Evolutionary conservation across 164 flowering plant genomes (phyloP).

Genomic region (Aristolochia californica): DNA sequence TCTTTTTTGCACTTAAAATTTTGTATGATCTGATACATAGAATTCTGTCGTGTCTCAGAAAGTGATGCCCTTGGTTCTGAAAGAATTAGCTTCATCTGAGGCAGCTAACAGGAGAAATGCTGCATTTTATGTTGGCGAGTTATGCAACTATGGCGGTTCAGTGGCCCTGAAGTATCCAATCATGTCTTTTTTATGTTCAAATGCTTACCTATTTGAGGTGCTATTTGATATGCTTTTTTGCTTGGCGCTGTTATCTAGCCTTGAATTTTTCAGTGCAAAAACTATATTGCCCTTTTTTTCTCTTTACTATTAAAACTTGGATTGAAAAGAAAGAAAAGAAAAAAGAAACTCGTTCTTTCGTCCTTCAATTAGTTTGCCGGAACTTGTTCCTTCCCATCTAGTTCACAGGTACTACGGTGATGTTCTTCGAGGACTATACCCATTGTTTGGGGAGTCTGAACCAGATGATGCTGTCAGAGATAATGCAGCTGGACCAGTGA

Average conservation of each 20-base stretch:
- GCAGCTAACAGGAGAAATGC: constrained; percentile 96
- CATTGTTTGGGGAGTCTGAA: constrained; percentile 91
- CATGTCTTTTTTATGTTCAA: neutral
- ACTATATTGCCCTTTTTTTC: too few relatives aligned
- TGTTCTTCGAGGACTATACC: constrained; percentile 59
- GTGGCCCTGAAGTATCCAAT: constrained; percentile 57
- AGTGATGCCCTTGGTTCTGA: constrained; percentile 77
- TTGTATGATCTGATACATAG: constrained; percentile 1
- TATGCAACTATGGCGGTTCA: constrained; percentile 88
- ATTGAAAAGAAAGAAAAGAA: too few relatives aligned
- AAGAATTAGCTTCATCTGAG: constrained; percentile 74
- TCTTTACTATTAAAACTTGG: too few relatives aligned
- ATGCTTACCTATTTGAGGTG: neutral
- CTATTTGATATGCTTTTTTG: neutral
- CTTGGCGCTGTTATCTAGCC: neutral
- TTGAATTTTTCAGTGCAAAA: too few relatives aligned
- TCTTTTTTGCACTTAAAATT: neutral
- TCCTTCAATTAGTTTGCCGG: neutral
- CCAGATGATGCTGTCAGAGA: constrained; percentile 94
- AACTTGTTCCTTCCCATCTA: constrained; percentile 22
- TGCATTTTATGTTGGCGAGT: constrained; percentile 94
- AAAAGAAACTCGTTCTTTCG: too few relatives aligned
- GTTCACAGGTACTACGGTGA: constrained; percentile 58
- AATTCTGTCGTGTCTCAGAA: constrained; percentile 24
- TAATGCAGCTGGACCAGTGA: constrained; percentile 97